These are phyloP conservation scores for Ganoderma multipileum DNA, from an alignment of 1,284 basidiomycete species.

Conservation along the genomic window DNA sequence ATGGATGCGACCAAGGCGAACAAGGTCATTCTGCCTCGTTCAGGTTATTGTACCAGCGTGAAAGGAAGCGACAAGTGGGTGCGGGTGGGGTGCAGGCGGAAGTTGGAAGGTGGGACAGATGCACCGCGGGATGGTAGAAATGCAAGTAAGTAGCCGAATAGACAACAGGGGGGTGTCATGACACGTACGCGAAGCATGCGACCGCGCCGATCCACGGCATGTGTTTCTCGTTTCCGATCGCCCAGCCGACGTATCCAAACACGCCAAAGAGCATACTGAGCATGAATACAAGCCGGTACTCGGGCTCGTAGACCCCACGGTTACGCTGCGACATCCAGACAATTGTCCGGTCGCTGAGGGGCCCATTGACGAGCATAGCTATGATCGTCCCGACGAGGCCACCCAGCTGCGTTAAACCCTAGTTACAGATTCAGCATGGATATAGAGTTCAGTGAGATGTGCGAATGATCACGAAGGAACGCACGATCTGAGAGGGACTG, in stretches of 20 bases:
- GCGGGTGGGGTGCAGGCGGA: too few species aligned
- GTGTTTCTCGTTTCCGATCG: slow-evolving; percentile 47
- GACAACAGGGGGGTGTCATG: neutral
- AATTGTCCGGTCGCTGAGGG: slow-evolving; percentile 49
- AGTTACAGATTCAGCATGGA: neutral
- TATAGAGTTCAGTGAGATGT: neutral
- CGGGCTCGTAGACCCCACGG: slow-evolving; percentile 54
- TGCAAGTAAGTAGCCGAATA: neutral
- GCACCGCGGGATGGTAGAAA: too few species aligned
- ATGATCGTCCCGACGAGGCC: slow-evolving; percentile 51
- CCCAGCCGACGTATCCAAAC: slow-evolving; percentile 54
- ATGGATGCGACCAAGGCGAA: slow-evolving; percentile 50
- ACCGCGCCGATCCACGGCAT: slow-evolving; percentile 55
- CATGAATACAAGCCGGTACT: slow-evolving; percentile 52
- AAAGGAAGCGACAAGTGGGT: too few species aligned
- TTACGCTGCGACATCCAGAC: slow-evolving; percentile 51
- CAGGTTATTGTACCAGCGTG: too few species aligned
- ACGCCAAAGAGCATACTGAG: slow-evolving; percentile 50
- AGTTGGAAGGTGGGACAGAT: too few species aligned
- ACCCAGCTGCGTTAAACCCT: slow-evolving; percentile 50
- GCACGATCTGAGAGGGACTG: slow-evolving; percentile 43
- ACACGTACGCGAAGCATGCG: slow-evolving; percentile 46
- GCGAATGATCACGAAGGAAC: too few species aligned
- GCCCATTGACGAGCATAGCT: slow-evolving; percentile 46
- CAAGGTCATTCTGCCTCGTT: slow-evolving; percentile 38